phyloP scores from a whole-genome alignment of 768 basidiomycete genomes.

The Leccinum disarticulatum region DNA sequence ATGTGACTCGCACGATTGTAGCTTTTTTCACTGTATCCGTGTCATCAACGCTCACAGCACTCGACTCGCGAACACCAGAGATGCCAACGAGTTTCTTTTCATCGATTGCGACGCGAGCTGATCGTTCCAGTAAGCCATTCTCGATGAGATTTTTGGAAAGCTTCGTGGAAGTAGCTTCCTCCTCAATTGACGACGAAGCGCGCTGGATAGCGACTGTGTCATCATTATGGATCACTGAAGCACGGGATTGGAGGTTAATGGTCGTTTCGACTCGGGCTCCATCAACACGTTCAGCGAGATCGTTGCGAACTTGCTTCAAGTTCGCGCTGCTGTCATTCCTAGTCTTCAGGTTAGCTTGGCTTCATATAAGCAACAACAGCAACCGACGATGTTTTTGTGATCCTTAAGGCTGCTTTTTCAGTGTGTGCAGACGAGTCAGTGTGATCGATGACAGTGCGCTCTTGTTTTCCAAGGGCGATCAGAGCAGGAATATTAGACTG shows the following conservation, averaged over 20 bases:
- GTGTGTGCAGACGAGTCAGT: neutral
- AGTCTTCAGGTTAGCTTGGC: neutral
- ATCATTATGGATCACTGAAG: neutral
- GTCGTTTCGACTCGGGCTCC: neutral
- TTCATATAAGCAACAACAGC: neutral
- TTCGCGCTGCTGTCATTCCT: neutral
- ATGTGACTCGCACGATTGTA: neutral
- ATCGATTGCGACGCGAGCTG: neutral
- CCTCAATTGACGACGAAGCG: neutral
- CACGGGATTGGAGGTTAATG: neutral
- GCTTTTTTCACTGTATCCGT: neutral
- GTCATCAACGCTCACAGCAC: neutral
- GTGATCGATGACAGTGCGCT: neutral
- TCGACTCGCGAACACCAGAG: neutral
- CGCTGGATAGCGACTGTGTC: neutral
- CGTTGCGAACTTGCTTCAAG: neutral
- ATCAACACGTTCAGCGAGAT: neutral
- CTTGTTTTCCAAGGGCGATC: neutral
- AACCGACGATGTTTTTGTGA: conserved; percentile 1
- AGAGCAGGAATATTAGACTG: neutral
- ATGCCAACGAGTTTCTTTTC: neutral
- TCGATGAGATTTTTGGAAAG: neutral
- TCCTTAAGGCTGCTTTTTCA: neutral
- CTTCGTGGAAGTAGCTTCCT: neutral
- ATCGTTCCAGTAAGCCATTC: neutral